Base-by-base conservation (phyloP, 2,329 filamentous ascomycete species). In the Alternaria brassicicola region DNA sequence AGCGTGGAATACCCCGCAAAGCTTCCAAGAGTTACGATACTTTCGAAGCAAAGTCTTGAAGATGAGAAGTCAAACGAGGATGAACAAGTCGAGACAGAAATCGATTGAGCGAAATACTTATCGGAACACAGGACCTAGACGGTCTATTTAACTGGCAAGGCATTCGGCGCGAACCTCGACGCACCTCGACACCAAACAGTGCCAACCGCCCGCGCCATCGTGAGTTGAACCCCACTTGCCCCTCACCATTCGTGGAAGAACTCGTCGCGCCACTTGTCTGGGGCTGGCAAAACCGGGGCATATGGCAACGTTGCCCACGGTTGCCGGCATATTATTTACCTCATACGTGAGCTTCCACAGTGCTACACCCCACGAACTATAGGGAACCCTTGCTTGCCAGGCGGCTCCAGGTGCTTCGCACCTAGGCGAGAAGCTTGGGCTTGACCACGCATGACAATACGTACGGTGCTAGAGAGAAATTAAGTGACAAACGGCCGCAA, bases 161-260 rank as follows among this genome's bases (percentile, higher is more conserved):
- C 39, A 35, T 36, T 30, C 56, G 45, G 41, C 46, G 52, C 46
- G 38, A 51, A 46, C 33, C 26, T 41, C 46, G 39, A 42, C 41
- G 33, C 33, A 45, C 36, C 39, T 48, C 42, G 50, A 54, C 49
- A 28, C 26, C 30, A 41, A 48, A 21, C 35, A 47, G 43, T 47
- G 43, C 30, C 42, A 30, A 48, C 26, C 38, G 26, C 26, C 41
- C 54, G 43, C 43, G 48, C 48, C 45, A 61, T 49, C 31, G 39
- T 57, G 53, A 47, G 52, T 39, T 42, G 51, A 64, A 54, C 55
- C 59, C 62, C 62, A 57, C 64, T 43, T 36, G 8, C 19, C 49
- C 55, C 42, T 55, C 38, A 30, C 59, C 43, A 69, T 63, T 62
- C 59, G 63, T 66, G 63, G 64, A 64, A 59, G 52, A 67, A 58